A percentile compares a stretch with the other conserved stretches of the same genome.
Conservation (phyloP, 1,284 basidiomycete species). For the Baeospora myosura region DNA sequence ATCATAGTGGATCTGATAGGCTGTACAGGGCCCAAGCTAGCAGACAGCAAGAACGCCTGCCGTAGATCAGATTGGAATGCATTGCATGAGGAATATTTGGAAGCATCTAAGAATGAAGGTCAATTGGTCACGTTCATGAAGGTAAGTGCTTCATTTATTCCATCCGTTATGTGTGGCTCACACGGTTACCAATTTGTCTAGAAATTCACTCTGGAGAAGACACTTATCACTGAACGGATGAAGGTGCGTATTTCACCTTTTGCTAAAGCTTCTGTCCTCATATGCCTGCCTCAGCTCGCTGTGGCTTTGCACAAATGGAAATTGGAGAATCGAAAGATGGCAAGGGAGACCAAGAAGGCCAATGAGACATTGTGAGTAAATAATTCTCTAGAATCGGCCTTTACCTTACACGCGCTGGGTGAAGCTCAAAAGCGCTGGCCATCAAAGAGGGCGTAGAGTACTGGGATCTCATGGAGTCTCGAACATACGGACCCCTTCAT, state of each 20-base stretch:
- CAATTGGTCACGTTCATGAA: slow-evolving; percentile 6
- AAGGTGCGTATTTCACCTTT: neutral
- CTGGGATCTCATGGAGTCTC: slow-evolving; percentile 28
- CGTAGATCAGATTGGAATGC: slow-evolving; percentile 8
- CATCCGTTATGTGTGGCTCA: neutral
- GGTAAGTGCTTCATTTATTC: slow-evolving; percentile 4
- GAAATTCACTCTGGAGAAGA: neutral
- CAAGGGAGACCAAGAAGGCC: slow-evolving; percentile 10
- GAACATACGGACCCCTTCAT: slow-evolving; percentile 28
- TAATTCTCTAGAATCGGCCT: neutral
- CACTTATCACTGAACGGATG: neutral
- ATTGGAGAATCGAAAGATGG: slow-evolving; percentile 14
- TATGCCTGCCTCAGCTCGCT: slow-evolving; percentile 25
- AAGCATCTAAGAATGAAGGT: slow-evolving; percentile 9
- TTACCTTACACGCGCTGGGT: neutral
- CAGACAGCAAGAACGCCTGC: neutral
- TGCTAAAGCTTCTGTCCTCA: slow-evolving; percentile 4
- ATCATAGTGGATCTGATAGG: neutral
- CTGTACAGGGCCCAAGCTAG: slow-evolving; percentile 11
- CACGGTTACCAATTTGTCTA: neutral
- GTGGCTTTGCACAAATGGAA: slow-evolving; percentile 28
- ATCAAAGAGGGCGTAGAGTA: slow-evolving; percentile 29
- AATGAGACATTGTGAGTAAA: slow-evolving; percentile 28
- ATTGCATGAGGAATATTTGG: slow-evolving; percentile 12
- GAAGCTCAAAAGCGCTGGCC: slow-evolving; percentile 30